Percentiles rank a stretch among this genome's conserved stretches.
Evolutionary conservation across 2,329 filamentous ascomycete species (phyloP).

Genomic region (Fusarium pseudocircinatum): DNA sequence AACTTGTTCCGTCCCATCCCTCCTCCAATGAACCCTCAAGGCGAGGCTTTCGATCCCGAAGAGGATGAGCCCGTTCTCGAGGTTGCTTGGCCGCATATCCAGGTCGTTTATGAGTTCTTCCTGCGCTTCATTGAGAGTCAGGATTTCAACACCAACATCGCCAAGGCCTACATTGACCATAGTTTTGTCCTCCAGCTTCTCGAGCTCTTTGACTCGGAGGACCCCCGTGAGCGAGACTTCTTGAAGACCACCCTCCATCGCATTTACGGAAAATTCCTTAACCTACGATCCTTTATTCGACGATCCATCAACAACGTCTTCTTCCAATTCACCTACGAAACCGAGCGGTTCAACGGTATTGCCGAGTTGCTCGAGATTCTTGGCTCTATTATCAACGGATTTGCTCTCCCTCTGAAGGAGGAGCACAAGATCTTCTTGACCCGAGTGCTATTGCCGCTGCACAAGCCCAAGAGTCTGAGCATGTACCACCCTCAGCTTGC

Average conservation of each 20-base stretch:
- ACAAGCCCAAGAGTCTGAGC: slow-evolving; percentile 98
- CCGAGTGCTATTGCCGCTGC: slow-evolving; percentile 87
- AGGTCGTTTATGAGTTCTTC: slow-evolving; percentile 99
- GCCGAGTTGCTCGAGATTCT: slow-evolving; percentile 96
- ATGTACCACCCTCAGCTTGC: slow-evolving; percentile 99
- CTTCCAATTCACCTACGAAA: slow-evolving; percentile 99
- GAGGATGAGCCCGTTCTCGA: slow-evolving; percentile 98
- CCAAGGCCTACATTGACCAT: slow-evolving; percentile 98
- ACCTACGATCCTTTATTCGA: slow-evolving; percentile 95
- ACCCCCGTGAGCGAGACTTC: slow-evolving; percentile 95
- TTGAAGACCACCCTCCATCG: slow-evolving; percentile 97
- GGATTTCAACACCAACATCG: slow-evolving; percentile 99
- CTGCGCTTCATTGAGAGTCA: slow-evolving; percentile 98
- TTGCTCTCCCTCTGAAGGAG: slow-evolving; percentile 94
- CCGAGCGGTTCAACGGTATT: slow-evolving; percentile 97
- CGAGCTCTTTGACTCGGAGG: slow-evolving; percentile 98
- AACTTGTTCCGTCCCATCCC: slow-evolving; percentile 98
- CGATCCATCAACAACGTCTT: slow-evolving; percentile 99
- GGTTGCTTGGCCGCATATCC: slow-evolving; percentile 98
- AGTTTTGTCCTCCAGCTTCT: slow-evolving; percentile 95
- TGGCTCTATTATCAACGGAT: slow-evolving; percentile 98
- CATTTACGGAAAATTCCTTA: slow-evolving; percentile 99
- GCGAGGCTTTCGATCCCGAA: slow-evolving; percentile 97
- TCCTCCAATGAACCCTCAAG: slow-evolving; percentile 96
- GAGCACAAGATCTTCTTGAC: slow-evolving; percentile 99